Evolutionary conservation across 495 filamentous ascomycete species (phyloP).

Genomic region (Penicillium lividum): DNA sequence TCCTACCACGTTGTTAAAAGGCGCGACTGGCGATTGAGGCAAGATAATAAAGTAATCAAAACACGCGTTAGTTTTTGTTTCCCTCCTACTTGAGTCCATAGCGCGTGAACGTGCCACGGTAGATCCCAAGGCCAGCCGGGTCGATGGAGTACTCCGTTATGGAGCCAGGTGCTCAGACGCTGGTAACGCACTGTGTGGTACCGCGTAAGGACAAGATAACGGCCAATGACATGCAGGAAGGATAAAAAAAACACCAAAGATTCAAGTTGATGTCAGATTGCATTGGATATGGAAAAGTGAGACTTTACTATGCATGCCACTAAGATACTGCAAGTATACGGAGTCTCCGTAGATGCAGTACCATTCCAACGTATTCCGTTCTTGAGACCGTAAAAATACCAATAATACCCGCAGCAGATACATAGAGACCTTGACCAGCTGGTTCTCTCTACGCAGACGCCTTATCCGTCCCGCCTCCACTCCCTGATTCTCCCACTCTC

Average conservation of each 20-base stretch:
- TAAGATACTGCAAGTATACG: too few relatives aligned
- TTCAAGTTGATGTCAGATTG: neutral
- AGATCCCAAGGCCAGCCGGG: slow-evolving; percentile 17
- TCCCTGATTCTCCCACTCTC: slow-evolving; percentile 15
- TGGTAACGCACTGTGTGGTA: slow-evolving; percentile 11
- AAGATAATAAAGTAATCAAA: neutral
- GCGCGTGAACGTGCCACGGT: slow-evolving; percentile 22
- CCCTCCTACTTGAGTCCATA: slow-evolving; percentile 11
- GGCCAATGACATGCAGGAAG: neutral
- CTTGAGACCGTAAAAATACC: neutral
- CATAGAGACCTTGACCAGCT: slow-evolving; percentile 1
- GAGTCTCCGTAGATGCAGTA: too few relatives aligned
- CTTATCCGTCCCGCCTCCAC: slow-evolving; percentile 27
- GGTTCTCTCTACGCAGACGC: slow-evolving; percentile 14
- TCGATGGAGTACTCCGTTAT: slow-evolving; percentile 19
- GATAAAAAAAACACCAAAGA: neutral
- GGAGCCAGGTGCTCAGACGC: slow-evolving; percentile 16
- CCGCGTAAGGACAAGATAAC: slow-evolving; percentile 7
- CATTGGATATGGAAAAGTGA: neutral
- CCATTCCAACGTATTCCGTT: neutral
- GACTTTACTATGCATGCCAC: neutral
- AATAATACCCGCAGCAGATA: slow-evolving; percentile 1
- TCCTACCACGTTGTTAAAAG: neutral
- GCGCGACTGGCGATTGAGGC: slow-evolving; percentile 3
- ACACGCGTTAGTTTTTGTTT: slow-evolving; percentile 1